Base-by-base conservation (phyloP, 805 yeast species). In the Starmerella davenportii region DNA sequence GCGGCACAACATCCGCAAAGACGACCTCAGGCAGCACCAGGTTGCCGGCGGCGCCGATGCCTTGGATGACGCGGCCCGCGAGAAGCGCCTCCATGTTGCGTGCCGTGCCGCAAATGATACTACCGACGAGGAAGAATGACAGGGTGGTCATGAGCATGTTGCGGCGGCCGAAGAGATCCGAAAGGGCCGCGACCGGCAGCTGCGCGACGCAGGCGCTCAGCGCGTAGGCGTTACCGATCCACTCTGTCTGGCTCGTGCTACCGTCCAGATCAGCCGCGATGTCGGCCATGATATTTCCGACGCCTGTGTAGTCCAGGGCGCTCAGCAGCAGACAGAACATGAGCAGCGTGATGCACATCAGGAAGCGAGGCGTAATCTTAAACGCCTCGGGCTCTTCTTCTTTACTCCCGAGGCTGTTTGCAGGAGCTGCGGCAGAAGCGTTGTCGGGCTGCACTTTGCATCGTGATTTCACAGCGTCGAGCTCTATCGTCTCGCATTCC, bases 21-120 rank as follows among this genome's bases (percentile, higher is more conserved):
- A 77, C 68, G 24, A 76, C 69, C 43, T 68, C 63, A 4, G 66
- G 68, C 54, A 74, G 58, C 1, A 74, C 61, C 48, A 70, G 74
- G 35, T 76, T 65, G 20, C 79, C 79, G 28, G 79, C 76, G 9
- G 75, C 82, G n/a, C 85, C 87, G 28, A 73, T 51, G 37, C 90
- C 90, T 38, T 73, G 72, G 18, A 78, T 58, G 5, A 71, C 74
- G 49, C 87, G 63, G 1, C 82, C 85, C 2, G 74, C 81, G 42
- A 78, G 74, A 34, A 79, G 54, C 64, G 69, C 68, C 38, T 65
- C 59, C 72, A 78, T 74, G 27, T 62, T 60, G 7, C 52, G 60
- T 0, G 80, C 59, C 2, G 73, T 54, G 1, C 72, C 81, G 35
- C 69, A 59, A 4, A 76, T 56, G 38, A 75, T 58, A 1, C 80